These are phyloP conservation scores for Euptelea pleiosperma DNA, from an alignment of 164 flowering plant genomes.

Conservation along the genomic window DNA sequence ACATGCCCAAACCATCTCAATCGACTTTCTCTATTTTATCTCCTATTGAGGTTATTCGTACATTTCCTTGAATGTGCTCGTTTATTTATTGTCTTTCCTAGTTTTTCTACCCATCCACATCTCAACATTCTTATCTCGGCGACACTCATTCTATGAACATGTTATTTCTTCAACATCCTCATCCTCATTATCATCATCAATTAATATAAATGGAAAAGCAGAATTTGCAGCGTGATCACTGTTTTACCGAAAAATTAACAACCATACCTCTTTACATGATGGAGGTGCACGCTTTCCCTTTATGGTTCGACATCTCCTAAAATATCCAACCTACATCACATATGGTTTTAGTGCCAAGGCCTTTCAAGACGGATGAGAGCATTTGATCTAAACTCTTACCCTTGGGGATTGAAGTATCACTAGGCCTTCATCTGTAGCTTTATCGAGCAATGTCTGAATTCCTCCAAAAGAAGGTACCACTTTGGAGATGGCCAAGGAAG, in stretches of 20 bases:
- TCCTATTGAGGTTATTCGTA: too few species aligned
- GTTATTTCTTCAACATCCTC: too few species aligned
- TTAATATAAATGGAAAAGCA: too few species aligned
- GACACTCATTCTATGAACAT: too few species aligned
- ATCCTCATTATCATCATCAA: too few species aligned
- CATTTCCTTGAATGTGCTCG: too few species aligned
- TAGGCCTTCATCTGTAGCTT: conserved; percentile 73
- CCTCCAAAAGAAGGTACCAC: conserved; percentile 24
- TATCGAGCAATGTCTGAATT: conserved; percentile 41
- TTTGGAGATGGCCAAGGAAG: conserved; percentile 57
- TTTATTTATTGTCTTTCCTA: too few species aligned
- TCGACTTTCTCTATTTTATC: too few species aligned
- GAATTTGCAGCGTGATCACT: neutral
- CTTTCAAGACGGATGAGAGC: neutral
- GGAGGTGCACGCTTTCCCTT: conserved; percentile 78
- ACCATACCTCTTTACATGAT: conserved; percentile 71
- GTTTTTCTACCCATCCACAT: too few species aligned
- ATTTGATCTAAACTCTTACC: conserved; percentile 30
- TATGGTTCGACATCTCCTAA: conserved; percentile 64
- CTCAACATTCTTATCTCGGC: too few species aligned
- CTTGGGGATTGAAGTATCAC: conserved; percentile 60
- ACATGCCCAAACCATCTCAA: too few species aligned
- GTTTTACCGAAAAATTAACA: neutral
- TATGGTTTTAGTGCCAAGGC: conserved; percentile 11
- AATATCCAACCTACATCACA: conserved; percentile 65